A percentile compares a stretch with the other conserved stretches of the same genome.
phyloP scores from a whole-genome alignment of 805 yeast genomes.

The Metschnikowia sp. region DNA sequence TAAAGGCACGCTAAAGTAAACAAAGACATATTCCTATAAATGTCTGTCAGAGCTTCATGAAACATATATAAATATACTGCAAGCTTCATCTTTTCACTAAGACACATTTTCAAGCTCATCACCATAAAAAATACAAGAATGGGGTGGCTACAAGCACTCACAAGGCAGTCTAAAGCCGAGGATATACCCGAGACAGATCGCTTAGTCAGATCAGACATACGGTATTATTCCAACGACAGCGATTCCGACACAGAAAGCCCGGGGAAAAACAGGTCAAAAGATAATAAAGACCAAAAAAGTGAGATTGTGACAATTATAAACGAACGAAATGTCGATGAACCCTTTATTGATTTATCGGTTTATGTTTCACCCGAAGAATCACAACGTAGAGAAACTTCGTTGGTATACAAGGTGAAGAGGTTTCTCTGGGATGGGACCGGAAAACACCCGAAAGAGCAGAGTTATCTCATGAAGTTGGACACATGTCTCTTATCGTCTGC shows the following conservation, averaged over 20 bases:
- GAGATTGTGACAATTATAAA: not conserved
- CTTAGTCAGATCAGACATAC: no score
- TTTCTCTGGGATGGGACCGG: conserved; percentile 39
- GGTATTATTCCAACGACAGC: no score
- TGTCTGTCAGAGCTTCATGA: not conserved
- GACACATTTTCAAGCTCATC: no score
- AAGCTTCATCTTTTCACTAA: no score
- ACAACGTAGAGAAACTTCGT: conserved; percentile 16
- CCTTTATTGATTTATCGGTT: not conserved
- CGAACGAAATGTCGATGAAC: not conserved
- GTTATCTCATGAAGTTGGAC: conserved; percentile 33
- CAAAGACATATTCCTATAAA: not conserved
- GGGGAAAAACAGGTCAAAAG: not conserved
- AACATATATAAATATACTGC: no score
- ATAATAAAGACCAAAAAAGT: not conserved
- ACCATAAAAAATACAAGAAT: no score
- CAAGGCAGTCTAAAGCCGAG: no score
- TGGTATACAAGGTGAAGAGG: conserved; percentile 21
- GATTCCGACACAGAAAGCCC: not conserved
- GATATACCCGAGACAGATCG: no score
- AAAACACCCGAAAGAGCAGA: conserved; percentile 35
- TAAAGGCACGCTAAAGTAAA: not conserved
- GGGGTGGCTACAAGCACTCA: no score
- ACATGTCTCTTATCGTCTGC: conserved; percentile 22
- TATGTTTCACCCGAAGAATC: not conserved